Conservation (phyloP, 805 yeast species). For the Ogataea naganishii region DNA sequence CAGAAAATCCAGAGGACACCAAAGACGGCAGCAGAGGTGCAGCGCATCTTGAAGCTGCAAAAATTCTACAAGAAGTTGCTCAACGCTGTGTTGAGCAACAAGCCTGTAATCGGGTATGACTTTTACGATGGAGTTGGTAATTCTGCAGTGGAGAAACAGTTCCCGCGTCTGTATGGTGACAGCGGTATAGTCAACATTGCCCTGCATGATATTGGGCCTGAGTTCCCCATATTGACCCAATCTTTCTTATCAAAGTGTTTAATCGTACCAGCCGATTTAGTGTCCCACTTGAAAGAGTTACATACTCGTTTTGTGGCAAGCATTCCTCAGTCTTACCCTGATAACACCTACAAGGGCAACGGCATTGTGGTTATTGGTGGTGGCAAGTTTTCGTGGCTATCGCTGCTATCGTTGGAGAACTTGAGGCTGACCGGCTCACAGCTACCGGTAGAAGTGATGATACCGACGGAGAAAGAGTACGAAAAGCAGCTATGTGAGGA, state of each 20-base stretch:
- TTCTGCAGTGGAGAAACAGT: constrained; percentile 3
- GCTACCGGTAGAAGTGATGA: constrained; percentile 41
- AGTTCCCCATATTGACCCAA: constrained; percentile 38
- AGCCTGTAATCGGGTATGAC: constrained; percentile 15
- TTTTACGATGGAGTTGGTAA: not conserved
- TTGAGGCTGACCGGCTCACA: constrained; percentile 36
- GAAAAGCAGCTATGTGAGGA: constrained; percentile 34
- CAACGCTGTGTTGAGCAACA: constrained; percentile 10
- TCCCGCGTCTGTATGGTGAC: constrained; percentile 17
- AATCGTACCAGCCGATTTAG: constrained; percentile 34
- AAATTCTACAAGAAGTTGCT: constrained; percentile 14
- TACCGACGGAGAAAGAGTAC: constrained; percentile 37
- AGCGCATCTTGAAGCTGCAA: constrained; percentile 12
- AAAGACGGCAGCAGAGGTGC: constrained; percentile 11
- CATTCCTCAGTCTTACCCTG: constrained; percentile 29
- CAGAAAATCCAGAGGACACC: too few relatives aligned
- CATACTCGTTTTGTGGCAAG: constrained; percentile 37
- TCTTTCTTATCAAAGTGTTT: constrained; percentile 41
- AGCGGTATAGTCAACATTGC: constrained; percentile 22
- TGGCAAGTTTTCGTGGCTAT: constrained; percentile 57
- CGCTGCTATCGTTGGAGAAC: constrained; percentile 43
- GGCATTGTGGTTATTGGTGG: constrained; percentile 77
- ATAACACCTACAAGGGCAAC: constrained; percentile 33
- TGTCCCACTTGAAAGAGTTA: constrained; percentile 33
- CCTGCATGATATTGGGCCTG: constrained; percentile 18